phyloP scores from a whole-genome alignment of 257 asterid species.

The Solanum rostratum region DNA sequence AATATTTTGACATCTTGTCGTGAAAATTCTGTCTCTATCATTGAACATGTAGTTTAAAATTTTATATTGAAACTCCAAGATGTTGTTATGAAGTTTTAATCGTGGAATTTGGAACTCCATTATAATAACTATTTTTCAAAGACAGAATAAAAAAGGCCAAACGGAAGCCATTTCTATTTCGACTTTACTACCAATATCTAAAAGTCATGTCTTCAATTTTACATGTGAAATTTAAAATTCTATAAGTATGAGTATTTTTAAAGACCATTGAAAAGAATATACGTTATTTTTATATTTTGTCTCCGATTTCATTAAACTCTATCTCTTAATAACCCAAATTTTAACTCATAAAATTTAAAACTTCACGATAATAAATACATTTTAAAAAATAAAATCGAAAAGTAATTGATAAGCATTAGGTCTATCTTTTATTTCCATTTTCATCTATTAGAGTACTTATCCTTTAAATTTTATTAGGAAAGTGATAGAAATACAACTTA shows the following conservation, averaged over 20 bases:
- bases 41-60: no score
- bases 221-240: no score
- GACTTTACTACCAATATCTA: background rate
- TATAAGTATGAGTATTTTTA: background rate
- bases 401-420: background rate
- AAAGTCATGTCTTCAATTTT: background rate
- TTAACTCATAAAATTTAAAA: background rate
- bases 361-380: background rate
- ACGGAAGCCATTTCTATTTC: no score
- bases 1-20: no score
- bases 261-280: background rate
- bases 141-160: no score
- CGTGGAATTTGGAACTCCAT: no score
- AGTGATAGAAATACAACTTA: background rate
- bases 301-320: background rate
- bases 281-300: background rate
- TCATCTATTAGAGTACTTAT: background rate
- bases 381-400: background rate
- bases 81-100: no score
- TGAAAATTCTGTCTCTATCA: no score
- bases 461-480: background rate
- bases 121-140: no score
- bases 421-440: background rate
- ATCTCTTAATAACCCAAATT: background rate
- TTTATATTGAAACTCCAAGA: background rate